Percentiles rank a stretch among this genome's conserved stretches.
Conservation (phyloP, 2,329 filamentous ascomycete genomes). For the Herpotrichia juniperi region DNA sequence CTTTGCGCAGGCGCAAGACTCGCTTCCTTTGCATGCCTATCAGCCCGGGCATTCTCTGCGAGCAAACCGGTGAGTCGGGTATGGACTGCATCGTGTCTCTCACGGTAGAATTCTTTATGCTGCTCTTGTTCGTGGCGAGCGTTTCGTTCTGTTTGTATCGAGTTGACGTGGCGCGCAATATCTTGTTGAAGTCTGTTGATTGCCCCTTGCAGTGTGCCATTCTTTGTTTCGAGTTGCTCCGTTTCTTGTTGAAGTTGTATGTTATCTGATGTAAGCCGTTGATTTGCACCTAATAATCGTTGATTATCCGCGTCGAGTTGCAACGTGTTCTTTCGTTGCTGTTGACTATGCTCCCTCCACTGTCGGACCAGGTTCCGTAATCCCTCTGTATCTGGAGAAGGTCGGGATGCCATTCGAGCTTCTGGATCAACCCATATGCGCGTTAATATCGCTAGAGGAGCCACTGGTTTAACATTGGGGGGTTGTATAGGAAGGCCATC, state of each 20-base stretch:
- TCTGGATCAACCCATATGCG: constrained; percentile 9
- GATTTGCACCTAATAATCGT: neutral
- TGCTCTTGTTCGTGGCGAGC: constrained; percentile 1
- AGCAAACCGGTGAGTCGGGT: neutral
- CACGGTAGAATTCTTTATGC: neutral
- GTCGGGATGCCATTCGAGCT: constrained; percentile 5
- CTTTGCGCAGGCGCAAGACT: neutral
- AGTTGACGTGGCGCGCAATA: neutral
- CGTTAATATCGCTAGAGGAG: constrained; percentile 1
- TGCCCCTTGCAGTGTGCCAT: neutral
- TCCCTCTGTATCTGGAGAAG: neutral
- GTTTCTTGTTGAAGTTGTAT: neutral
- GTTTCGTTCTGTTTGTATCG: neutral
- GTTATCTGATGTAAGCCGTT: neutral
- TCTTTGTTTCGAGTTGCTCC: neutral
- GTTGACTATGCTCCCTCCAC: constrained; percentile 3
- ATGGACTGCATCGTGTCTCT: constrained; percentile 1
- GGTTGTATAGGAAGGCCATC: constrained; percentile 3
- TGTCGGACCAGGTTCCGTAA: neutral
- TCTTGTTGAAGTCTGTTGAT: constrained; percentile 2
- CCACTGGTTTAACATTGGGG: neutral
- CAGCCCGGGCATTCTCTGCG: neutral
- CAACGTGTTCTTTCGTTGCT: neutral
- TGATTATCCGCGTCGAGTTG: neutral
- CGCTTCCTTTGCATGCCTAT: neutral